Evolutionary conservation across 257 asterid genomes (phyloP), one percentile per base, ranked within the genome.

Genomic region (Lycium barbarum): DNA sequence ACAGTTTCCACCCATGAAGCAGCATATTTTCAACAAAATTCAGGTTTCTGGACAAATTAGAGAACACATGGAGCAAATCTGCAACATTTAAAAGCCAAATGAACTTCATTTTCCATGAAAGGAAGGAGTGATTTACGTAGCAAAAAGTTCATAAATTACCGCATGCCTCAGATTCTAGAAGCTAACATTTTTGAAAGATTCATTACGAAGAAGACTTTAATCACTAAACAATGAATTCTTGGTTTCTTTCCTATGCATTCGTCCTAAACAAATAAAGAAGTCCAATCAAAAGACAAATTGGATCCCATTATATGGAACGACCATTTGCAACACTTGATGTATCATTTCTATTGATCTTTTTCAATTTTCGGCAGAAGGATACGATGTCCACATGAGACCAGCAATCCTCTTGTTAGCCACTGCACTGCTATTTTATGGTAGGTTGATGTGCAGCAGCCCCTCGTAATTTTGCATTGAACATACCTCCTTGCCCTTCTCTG

Each of bases 1-100:
- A 97, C 99, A 97, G 87, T 88, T 97, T 97, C 99, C 99, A 97
- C 70, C 99, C 98, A n/a, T 88, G 88, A 83, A 97, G 91, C 89
- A 90, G 92, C 66, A 93, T 88, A 83, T 95, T 98, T 90, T 97
- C 99, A 81, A 97, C 92, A 74, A 95, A 97, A 89, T 97, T 95
- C 92, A 95, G 93, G 83, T 91, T 89, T 74, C 99, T 93, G 68
- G 99, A 90, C 87, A 95, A 73, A 87, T 93, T 94, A 40, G 99
- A 94, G 90, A 97, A 91, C 73, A 92, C 91, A 83, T 92, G 90
- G 84, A 97, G 98, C 92, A 97, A 80, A 88, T 97, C 99, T 97
- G 98, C 95, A 91, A 83, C 62, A 88, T 86, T 61, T 62, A 86
- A 65, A 61, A 82, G 61, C 67, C 67, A 82, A 63, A 71, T 63